Conservation (phyloP, 805 yeast genomes). For the Kodamaea leandrae region DNA sequence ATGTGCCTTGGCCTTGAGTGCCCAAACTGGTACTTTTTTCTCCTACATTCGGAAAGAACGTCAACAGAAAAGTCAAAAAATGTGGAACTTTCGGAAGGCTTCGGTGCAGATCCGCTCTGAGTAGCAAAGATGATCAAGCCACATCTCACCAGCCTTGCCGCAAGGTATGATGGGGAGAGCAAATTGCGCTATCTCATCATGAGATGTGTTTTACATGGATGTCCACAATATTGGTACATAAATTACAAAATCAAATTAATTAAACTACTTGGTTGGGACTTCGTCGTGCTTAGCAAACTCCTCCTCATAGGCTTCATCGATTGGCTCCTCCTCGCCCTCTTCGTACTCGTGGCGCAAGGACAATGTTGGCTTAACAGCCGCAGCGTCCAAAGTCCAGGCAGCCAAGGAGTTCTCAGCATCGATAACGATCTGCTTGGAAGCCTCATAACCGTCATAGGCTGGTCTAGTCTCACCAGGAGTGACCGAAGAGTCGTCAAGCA, state of each 20-base stretch:
- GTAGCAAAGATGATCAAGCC: neutral
- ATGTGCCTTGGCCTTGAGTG: too few relatives aligned
- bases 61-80: neutral
- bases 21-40: neutral
- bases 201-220: neutral
- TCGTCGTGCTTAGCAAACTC: constrained; percentile 51
- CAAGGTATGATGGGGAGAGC: too few relatives aligned
- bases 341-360: constrained; percentile 62
- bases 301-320: constrained; percentile 30
- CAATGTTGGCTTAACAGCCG: constrained; percentile 79
- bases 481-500: constrained; percentile 80
- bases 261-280: neutral
- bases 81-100: neutral
- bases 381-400: constrained; percentile 80
- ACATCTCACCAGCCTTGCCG: too few relatives aligned
- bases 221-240: neutral
- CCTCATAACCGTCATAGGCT: constrained; percentile 85
- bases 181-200: too few relatives aligned
- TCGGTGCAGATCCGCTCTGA: neutral
- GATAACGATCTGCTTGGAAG: constrained; percentile 81
- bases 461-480: constrained; percentile 93
- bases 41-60: neutral
- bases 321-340: constrained; percentile 43
- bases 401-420: constrained; percentile 83
- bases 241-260: constrained; percentile 1